Evolutionary conservation across 345 rosid species (phyloP).

Genomic region (Physaria fendleri): DNA sequence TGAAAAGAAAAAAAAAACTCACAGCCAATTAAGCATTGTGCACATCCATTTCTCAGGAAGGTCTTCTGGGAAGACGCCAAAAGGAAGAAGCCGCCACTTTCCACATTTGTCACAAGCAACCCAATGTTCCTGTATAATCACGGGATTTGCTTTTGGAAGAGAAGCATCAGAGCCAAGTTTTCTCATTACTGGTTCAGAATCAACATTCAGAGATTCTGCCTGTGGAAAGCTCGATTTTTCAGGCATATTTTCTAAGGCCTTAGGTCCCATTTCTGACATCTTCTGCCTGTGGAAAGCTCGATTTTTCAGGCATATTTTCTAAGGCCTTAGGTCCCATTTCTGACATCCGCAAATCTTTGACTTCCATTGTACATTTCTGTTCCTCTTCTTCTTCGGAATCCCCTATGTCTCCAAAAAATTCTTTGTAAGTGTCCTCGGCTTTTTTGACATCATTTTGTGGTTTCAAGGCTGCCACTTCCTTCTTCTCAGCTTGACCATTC

Average conservation of each 20-base stretch:
- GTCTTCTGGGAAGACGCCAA: constrained; percentile 49
- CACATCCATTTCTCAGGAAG: constrained; percentile 95
- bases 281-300: constrained; percentile 36
- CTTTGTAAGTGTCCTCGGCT: constrained; percentile 56
- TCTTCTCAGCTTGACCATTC: constrained; percentile 35
- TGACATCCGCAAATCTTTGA: constrained; percentile 35
- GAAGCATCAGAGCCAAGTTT: constrained; percentile 41
- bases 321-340: constrained; percentile 34
- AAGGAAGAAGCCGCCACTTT: constrained; percentile 91
- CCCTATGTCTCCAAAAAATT: constrained; percentile 69
- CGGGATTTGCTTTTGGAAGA: constrained; percentile 38
- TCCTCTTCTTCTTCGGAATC: constrained; percentile 63
- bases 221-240: no score
- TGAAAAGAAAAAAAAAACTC: constrained; percentile 41
- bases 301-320: constrained; percentile 35
- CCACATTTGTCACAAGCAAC: constrained; percentile 86
- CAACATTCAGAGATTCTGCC: constrained; percentile 33
- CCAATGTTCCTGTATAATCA: constrained; percentile 66
- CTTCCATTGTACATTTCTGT: constrained; percentile 32
- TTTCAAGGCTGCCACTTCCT: constrained; percentile 41
- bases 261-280: no score
- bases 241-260: no score
- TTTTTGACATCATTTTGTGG: constrained; percentile 38
- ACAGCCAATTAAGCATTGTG: constrained; percentile 97
- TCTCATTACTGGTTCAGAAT: constrained; percentile 29